These are phyloP conservation scores for Terfezia claveryi DNA, from an alignment of 495 filamentous ascomycete genomes.

Conservation along the genomic window DNA sequence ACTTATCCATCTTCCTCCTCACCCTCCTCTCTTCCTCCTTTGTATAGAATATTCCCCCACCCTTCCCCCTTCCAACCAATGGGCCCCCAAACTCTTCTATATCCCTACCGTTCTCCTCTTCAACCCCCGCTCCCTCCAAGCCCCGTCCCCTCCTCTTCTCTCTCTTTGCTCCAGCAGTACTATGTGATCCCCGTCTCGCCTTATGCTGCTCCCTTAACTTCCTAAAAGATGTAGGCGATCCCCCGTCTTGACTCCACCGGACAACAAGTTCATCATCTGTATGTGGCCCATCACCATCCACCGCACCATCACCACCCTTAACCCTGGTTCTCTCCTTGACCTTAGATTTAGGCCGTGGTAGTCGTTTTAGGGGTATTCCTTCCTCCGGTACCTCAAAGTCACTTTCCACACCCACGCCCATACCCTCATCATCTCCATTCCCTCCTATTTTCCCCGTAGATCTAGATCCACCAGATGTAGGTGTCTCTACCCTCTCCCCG, in stretches of 20 bases:
- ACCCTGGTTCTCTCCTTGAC: too few species aligned
- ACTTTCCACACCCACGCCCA: too few species aligned
- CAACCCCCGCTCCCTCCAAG: too few species aligned
- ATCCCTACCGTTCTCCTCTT: constrained; percentile 2
- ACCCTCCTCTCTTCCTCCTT: constrained; percentile 51
- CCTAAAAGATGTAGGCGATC: not conserved
- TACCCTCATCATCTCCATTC: too few species aligned
- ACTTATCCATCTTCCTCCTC: constrained; percentile 48
- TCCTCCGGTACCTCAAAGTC: too few species aligned
- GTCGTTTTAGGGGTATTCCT: too few species aligned
- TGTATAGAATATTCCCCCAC: constrained; percentile 31
- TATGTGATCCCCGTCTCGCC: not conserved
- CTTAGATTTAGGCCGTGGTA: too few species aligned
- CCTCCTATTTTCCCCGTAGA: too few species aligned
- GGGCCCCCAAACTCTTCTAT: constrained; percentile 1
- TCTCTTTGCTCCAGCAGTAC: not conserved
- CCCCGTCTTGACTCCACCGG: not conserved
- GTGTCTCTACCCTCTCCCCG: too few species aligned
- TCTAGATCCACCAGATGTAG: too few species aligned
- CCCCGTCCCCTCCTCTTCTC: not conserved
- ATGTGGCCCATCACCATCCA: not conserved
- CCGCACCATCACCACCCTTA: not conserved
- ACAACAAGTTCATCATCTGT: not conserved
- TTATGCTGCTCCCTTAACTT: not conserved
- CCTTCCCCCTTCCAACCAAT: constrained; percentile 2